phyloP scores from a whole-genome alignment of 371 early-diverging fungal species.

The Thermomucor indicae-seudaticae region DNA sequence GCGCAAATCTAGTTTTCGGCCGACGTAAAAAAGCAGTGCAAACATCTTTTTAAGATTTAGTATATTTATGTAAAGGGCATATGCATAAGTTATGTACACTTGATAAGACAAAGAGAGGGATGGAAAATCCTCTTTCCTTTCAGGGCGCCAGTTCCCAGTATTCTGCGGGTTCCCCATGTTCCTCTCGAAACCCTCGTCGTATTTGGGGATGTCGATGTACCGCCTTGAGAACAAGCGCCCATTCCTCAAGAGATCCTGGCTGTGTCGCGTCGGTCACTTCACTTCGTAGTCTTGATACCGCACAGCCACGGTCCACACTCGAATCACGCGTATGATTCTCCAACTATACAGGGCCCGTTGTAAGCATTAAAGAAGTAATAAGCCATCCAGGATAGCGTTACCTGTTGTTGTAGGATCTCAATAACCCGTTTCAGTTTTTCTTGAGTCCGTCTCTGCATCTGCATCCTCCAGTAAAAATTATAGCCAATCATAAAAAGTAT shows the following conservation, averaged over 20 bases:
- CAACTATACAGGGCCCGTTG: too few relatives aligned
- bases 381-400: neutral
- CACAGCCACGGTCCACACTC: constrained; percentile 5
- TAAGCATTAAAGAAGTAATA: neutral
- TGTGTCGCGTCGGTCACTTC: constrained; percentile 1
- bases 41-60: too few relatives aligned
- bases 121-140: too few relatives aligned
- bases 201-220: constrained; percentile 6
- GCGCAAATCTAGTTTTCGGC: too few relatives aligned
- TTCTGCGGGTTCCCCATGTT: constrained; percentile 11
- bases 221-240: constrained; percentile 5
- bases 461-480: neutral
- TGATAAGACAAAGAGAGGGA: too few relatives aligned
- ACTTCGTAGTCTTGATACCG: constrained; percentile 7
- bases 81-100: too few relatives aligned
- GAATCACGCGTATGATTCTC: constrained; percentile 11
- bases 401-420: constrained; percentile 10
- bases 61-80: too few relatives aligned
- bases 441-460: neutral
- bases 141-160: constrained; percentile 16
- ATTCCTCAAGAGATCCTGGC: constrained; percentile 8
- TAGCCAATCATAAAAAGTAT: constrained; percentile 1
- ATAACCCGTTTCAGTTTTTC: neutral
- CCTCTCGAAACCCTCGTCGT: constrained; percentile 7
- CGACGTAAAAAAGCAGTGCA: too few relatives aligned